phyloP scores from a whole-genome alignment of 306 rosid species.

The Medicago arabica region DNA sequence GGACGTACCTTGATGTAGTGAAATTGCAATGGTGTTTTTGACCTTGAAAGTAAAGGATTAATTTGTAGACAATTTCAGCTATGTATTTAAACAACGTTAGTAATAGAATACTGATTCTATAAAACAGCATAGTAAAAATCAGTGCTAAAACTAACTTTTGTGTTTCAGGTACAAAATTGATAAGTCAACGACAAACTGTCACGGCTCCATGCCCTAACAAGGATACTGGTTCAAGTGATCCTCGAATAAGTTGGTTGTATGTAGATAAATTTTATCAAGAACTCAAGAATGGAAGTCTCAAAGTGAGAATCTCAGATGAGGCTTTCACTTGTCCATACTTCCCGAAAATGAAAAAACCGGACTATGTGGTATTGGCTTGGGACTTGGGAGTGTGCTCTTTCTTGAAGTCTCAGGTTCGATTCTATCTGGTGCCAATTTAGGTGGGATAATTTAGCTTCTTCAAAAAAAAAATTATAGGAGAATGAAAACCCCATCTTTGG shows the following conservation, averaged over 20 bases:
- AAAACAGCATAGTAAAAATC: conserved; percentile 11
- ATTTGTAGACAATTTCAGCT: too few species aligned
- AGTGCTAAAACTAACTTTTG: conserved; percentile 28
- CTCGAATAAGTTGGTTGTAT: conserved; percentile 64
- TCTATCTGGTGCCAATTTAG: too few species aligned
- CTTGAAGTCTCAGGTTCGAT: too few species aligned
- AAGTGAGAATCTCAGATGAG: conserved; percentile 61
- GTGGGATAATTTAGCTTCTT: too few species aligned
- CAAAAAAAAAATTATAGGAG: too few species aligned
- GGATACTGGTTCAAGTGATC: conserved; percentile 61
- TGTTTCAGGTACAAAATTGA: conserved; percentile 48
- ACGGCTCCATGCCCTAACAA: conserved; percentile 54
- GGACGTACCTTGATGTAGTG: too few species aligned
- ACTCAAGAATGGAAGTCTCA: conserved; percentile 65
- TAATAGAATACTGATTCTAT: conserved; percentile 10
- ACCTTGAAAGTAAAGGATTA: too few species aligned
- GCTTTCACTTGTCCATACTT: conserved; percentile 83
- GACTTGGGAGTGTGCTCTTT: too few species aligned
- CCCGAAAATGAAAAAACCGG: conserved; percentile 62
- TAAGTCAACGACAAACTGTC: conserved; percentile 50
- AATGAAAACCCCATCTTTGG: too few species aligned
- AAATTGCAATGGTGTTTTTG: too few species aligned
- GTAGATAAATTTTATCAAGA: conserved; percentile 63
- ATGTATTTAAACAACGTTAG: too few species aligned
- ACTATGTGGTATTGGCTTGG: too few species aligned